Evolutionary conservation across 345 rosid species (phyloP).

Genomic region (Eutrema heterophyllum): DNA sequence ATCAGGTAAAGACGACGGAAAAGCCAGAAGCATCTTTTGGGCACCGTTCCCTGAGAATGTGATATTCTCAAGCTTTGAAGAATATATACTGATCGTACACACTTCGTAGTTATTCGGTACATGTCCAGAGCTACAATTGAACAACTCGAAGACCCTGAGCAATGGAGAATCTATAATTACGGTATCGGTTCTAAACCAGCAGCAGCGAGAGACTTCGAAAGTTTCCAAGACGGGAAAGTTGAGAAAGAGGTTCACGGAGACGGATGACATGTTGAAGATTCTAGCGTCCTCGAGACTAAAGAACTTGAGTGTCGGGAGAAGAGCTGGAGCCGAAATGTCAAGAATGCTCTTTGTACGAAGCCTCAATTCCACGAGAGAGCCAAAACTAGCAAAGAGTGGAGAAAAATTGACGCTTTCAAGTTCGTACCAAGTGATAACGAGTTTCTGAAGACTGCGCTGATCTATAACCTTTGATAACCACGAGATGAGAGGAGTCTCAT

Average conservation of each 20-base stretch:
- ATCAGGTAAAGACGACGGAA: slow-evolving; percentile 13
- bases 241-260: not conserved
- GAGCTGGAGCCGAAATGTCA: not conserved
- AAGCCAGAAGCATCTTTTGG: not conserved
- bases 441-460: slow-evolving; percentile 6
- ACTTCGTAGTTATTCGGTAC: not conserved
- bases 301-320: slow-evolving; percentile 7
- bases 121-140: not conserved
- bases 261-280: slow-evolving; percentile 12
- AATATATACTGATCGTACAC: slow-evolving; percentile 4
- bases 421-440: slow-evolving; percentile 6
- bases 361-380: slow-evolving; percentile 15
- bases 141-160: slow-evolving; percentile 13
- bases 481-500: not conserved
- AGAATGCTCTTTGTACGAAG: slow-evolving; percentile 5
- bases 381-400: not conserved
- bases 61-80: slow-evolving; percentile 15
- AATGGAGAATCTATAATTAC: slow-evolving; percentile 5
- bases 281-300: slow-evolving; percentile 12
- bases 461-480: slow-evolving; percentile 9
- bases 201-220: slow-evolving; percentile 6
- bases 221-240: slow-evolving; percentile 17
- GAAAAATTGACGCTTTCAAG: not conserved
- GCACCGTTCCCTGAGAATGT: not conserved
- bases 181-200: slow-evolving; percentile 3